These are phyloP conservation scores for Meyerozyma sp. DNA, from an alignment of 1,139 yeast species.

Conservation along the genomic window DNA sequence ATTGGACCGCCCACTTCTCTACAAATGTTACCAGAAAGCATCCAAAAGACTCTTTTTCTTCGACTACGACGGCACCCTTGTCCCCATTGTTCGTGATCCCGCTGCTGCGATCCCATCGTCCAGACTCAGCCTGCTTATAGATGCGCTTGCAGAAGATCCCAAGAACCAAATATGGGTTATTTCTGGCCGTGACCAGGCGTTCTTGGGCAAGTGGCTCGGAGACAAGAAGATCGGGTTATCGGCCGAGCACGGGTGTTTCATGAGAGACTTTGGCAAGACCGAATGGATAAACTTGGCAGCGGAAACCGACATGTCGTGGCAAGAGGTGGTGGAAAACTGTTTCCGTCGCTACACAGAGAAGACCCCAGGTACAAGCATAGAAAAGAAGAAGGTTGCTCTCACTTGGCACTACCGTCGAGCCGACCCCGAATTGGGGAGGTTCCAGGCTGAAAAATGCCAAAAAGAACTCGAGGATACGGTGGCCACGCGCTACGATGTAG, in stretches of 20 bases:
- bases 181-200: constrained; percentile 90
- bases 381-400: constrained; percentile 84
- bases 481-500: constrained; percentile 71
- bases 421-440: constrained; percentile 87
- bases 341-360: constrained; percentile 73
- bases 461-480: constrained; percentile 58
- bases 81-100: constrained; percentile 94
- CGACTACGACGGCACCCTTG: constrained; percentile 95
- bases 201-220: constrained; percentile 88
- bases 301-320: constrained; percentile 92
- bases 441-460: constrained; percentile 74
- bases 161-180: constrained; percentile 90
- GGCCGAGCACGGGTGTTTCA: constrained; percentile 97
- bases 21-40: constrained; percentile 57
- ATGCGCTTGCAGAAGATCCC: constrained; percentile 65
- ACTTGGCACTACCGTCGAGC: constrained; percentile 98
- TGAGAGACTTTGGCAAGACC: constrained; percentile 58
- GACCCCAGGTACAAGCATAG: constrained; percentile 88
- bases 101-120: constrained; percentile 97
- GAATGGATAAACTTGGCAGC: constrained; percentile 85
- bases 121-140: constrained; percentile 56
- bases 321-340: constrained; percentile 65
- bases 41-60: constrained; percentile 74
- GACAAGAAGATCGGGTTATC: constrained; percentile 67
- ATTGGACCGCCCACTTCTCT: constrained; percentile 64